Evolutionary conservation across 108 stramenopile species (phyloP).

Genomic region (Fragilaria radians): DNA sequence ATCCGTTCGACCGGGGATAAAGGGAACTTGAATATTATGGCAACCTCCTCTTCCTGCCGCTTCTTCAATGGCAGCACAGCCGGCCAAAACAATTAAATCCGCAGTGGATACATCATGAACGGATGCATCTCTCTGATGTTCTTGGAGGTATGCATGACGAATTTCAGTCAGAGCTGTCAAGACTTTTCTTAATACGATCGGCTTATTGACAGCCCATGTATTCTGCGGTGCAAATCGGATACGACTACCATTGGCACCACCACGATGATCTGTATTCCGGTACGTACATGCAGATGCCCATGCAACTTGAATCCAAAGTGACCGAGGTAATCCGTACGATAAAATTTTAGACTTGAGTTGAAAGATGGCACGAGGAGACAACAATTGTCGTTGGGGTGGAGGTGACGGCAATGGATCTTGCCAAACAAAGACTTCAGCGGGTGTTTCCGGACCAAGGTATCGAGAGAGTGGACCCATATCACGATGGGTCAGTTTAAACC

Average conservation of each 20-base stretch:
- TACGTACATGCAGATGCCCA: conserved; percentile 72
- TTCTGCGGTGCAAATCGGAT: conserved; percentile 56
- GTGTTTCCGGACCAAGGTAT: conserved; percentile 53
- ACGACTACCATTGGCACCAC: conserved; percentile 70
- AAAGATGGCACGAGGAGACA: conserved; percentile 21
- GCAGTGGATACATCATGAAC: conserved; percentile 53
- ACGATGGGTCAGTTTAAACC: conserved; percentile 70
- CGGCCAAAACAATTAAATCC: conserved; percentile 63
- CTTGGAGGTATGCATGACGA: conserved; percentile 30
- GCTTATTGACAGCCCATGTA: conserved; percentile 64
- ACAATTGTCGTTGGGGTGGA: conserved; percentile 11
- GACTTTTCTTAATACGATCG: conserved; percentile 35
- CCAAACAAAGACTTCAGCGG: conserved; percentile 51
- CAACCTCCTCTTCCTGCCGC: conserved; percentile 47
- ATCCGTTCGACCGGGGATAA: conserved; percentile 63
- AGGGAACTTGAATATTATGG: conserved; percentile 38
- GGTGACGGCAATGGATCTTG: conserved; percentile 56
- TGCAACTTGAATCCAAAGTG: conserved; percentile 49
- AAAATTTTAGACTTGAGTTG: conserved; percentile 37
- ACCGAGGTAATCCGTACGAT: conserved; percentile 32
- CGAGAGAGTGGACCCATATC: conserved; percentile 67
- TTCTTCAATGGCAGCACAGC: conserved; percentile 58
- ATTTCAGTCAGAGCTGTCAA: conserved; percentile 31
- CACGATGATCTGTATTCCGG: conserved; percentile 63
- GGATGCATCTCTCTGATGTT: conserved; percentile 29